Evolutionary conservation across 2,329 filamentous ascomycete species (phyloP).

Genomic region (Aureobasidium pullulans): DNA sequence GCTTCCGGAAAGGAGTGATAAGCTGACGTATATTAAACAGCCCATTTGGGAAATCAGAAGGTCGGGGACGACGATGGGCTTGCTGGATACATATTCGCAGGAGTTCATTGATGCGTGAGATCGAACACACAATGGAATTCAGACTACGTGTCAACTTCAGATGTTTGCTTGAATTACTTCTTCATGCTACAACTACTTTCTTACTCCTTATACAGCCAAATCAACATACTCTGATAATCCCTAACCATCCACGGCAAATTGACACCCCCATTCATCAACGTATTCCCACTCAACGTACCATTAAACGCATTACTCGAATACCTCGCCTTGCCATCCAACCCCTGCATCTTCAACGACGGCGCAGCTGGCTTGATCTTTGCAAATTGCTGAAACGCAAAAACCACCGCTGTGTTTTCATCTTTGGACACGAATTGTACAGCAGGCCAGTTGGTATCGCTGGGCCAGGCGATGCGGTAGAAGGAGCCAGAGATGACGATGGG

Average conservation of each 20-base stretch:
- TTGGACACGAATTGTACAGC: slow-evolving; percentile 52
- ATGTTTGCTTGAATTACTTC: too few relatives aligned
- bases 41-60: too few relatives aligned
- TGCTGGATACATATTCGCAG: too few relatives aligned
- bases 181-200: too few relatives aligned
- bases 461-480: slow-evolving; percentile 52
- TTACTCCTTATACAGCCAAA: slow-evolving; percentile 45
- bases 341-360: slow-evolving; percentile 49
- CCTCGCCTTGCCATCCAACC: slow-evolving; percentile 46
- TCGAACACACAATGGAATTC: too few relatives aligned
- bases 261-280: slow-evolving; percentile 56
- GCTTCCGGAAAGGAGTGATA: too few relatives aligned
- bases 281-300: slow-evolving; percentile 48
- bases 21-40: too few relatives aligned
- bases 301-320: slow-evolving; percentile 48
- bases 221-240: slow-evolving; percentile 52
- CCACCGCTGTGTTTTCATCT: slow-evolving; percentile 42
- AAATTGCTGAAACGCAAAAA: slow-evolving; percentile 56
- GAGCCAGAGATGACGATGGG: slow-evolving; percentile 53
- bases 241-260: slow-evolving; percentile 42
- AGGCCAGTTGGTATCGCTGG: slow-evolving; percentile 55
- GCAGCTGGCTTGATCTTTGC: slow-evolving; percentile 46
- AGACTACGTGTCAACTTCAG: too few relatives aligned
- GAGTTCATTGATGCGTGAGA: too few relatives aligned
- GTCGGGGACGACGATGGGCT: too few relatives aligned